Percentiles rank a stretch among this genome's conserved stretches.
Conservation (phyloP, 345 rosid species). For the Populus davidiana region DNA sequence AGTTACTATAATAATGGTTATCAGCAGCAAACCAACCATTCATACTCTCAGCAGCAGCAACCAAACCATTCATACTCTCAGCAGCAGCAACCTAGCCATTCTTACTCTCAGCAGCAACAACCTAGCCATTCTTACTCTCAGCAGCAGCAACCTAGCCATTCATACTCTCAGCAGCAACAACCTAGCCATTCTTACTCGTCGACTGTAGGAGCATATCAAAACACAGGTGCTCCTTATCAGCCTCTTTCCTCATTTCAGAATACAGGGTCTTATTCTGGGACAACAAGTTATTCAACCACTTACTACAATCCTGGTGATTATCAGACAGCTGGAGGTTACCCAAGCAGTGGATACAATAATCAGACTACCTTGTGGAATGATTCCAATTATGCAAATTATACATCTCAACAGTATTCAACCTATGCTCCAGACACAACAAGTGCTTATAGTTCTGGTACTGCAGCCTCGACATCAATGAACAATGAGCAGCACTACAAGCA, state of each 20-base stretch:
- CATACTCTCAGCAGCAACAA: conserved; percentile 9
- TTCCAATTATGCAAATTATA: conserved; percentile 60
- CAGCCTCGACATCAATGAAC: conserved; percentile 53
- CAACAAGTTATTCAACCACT: conserved; percentile 93
- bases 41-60: conserved; percentile 23
- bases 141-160: conserved; percentile 51
- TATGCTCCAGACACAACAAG: conserved; percentile 52
- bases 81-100: conserved; percentile 51
- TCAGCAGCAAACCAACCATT: conserved; percentile 53
- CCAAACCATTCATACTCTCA: conserved; percentile 70
- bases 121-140: too few relatives aligned
- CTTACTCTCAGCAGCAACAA: background rate
- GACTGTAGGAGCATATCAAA: conserved; percentile 91
- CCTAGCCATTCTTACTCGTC: conserved; percentile 66
- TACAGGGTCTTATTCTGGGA: conserved; percentile 98
- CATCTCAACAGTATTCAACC: conserved; percentile 63
- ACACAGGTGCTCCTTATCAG: conserved; percentile 99
- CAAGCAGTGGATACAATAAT: conserved; percentile 63
- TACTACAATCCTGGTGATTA: conserved; percentile 98
- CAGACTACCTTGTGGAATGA: conserved; percentile 64
- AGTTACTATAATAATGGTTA: conserved; percentile 74
- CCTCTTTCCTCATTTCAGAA: conserved; percentile 99
- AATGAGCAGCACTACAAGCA: conserved; percentile 80
- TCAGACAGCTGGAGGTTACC: conserved; percentile 95
- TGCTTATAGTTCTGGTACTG: conserved; percentile 50